Evolutionary conservation across 768 basidiomycete genomes (phyloP).

Genomic region (Tulasnella sp.): DNA sequence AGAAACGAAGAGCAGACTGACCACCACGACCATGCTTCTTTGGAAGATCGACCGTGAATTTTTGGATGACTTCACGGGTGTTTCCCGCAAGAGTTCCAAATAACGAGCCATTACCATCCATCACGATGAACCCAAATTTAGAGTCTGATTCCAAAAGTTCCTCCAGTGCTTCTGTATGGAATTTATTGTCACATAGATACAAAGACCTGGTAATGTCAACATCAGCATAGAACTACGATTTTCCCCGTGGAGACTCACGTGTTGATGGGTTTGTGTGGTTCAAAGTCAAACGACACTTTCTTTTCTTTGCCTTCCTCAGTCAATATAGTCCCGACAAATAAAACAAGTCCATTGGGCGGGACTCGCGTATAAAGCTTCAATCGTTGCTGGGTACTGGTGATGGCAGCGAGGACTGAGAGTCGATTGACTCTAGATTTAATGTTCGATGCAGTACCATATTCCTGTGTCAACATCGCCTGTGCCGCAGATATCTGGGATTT

Average conservation of each 20-base stretch:
- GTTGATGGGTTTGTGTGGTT: constrained; percentile 98
- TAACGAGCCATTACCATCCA: constrained; percentile 96
- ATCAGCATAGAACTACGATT: not conserved
- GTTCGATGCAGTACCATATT: constrained; percentile 98
- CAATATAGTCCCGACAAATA: constrained; percentile 95
- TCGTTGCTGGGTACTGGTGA: constrained; percentile 94
- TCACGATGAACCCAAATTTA: constrained; percentile 98
- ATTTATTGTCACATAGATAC: constrained; percentile 99
- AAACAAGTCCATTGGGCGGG: constrained; percentile 90
- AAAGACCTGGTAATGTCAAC: constrained; percentile 52
- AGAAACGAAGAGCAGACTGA: constrained; percentile 98
- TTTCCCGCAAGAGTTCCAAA: constrained; percentile 95
- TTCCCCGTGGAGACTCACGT: constrained; percentile 65
- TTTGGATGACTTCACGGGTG: constrained; percentile 93
- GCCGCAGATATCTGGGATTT: constrained; percentile 95
- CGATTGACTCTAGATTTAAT: constrained; percentile 99
- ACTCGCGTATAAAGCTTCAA: constrained; percentile 94
- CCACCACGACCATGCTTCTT: constrained; percentile 99
- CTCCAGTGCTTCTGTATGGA: constrained; percentile 94
- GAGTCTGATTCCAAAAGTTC: constrained; percentile 95
- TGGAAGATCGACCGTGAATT: constrained; percentile 96
- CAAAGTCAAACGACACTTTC: constrained; percentile 97
- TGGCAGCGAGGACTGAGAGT: constrained; percentile 92
- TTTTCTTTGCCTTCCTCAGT: constrained; percentile 99
- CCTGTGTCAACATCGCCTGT: constrained; percentile 92